Percentiles rank a stretch among this genome's conserved stretches.
These are phyloP conservation scores for Viola pubescens DNA, from an alignment of 441 rosid genomes.

Conservation along the genomic window DNA sequence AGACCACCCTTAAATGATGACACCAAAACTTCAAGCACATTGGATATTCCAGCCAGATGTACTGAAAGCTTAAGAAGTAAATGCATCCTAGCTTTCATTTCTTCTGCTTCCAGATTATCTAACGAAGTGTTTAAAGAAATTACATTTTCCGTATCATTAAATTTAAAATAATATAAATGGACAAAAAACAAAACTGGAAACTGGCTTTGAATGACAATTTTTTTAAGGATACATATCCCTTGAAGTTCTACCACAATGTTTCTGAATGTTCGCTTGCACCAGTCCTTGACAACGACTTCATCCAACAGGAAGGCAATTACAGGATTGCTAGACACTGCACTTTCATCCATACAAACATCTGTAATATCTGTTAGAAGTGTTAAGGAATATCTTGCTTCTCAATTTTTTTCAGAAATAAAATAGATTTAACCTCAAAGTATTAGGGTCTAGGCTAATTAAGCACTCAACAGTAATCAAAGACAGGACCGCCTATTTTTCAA, in stretches of 20 bases:
- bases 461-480: background rate
- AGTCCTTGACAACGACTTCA: conserved; percentile 95
- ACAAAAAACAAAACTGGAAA: conserved; percentile 8
- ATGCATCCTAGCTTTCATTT: conserved; percentile 47
- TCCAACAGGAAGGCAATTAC: conserved; percentile 90
- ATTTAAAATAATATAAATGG: conserved; percentile 3
- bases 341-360: conserved; percentile 94
- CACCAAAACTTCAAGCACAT: conserved; percentile 74
- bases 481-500: conserved; percentile 4
- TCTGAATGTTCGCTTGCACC: conserved; percentile 79
- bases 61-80: conserved; percentile 49
- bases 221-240: conserved; percentile 70
- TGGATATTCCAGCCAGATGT: conserved; percentile 54
- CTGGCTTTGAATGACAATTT: background rate
- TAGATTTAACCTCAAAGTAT: background rate
- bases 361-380: conserved; percentile 66
- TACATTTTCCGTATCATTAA: conserved; percentile 11
- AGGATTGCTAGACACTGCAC: conserved; percentile 92
- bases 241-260: conserved; percentile 52
- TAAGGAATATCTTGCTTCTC: conserved; percentile 26
- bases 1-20: conserved; percentile 67
- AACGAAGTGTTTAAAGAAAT: conserved; percentile 34
- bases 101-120: conserved; percentile 59
- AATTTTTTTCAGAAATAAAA: background rate
- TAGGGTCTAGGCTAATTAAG: background rate